These are phyloP conservation scores for Leccinum cinnamomeum DNA, from an alignment of 1,284 basidiomycete genomes.

Conservation along the genomic window DNA sequence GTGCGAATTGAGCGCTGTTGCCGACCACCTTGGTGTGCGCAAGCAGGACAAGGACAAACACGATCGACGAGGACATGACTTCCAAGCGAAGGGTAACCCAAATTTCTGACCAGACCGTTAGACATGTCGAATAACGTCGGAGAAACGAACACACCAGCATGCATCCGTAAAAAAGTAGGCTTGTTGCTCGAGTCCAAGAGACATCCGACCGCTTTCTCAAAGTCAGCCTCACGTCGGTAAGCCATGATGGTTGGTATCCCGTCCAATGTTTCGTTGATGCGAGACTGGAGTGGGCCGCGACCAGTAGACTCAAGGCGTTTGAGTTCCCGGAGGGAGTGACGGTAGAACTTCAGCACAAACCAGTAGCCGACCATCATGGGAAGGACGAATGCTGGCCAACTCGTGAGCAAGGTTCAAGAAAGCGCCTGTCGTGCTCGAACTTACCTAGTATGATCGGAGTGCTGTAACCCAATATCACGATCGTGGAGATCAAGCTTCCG, in stretches of 20 bases:
- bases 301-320: conserved; percentile 33
- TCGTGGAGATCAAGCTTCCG: conserved; percentile 25
- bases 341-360: conserved; percentile 34
- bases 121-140: not conserved
- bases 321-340: conserved; percentile 33
- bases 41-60: conserved; percentile 29
- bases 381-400: conserved; percentile 22
- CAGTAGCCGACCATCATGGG: conserved; percentile 25
- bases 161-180: conserved; percentile 27
- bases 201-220: conserved; percentile 21
- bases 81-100: conserved; percentile 35
- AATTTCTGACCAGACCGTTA: conserved; percentile 26
- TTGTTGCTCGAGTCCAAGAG: conserved; percentile 32
- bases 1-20: conserved; percentile 25
- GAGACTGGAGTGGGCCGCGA: conserved; percentile 32
- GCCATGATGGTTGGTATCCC: conserved; percentile 35
- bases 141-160: conserved; percentile 24
- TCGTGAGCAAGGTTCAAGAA: not conserved
- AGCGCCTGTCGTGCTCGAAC: conserved; percentile 2
- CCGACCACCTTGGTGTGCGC: conserved; percentile 31
- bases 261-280: conserved; percentile 33
- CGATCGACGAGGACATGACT: conserved; percentile 29
- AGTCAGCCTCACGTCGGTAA: conserved; percentile 30
- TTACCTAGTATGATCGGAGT: conserved; percentile 33
- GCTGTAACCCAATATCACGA: conserved; percentile 28